Evolutionary conservation across 768 basidiomycete genomes (phyloP), one percentile per base, ranked within the genome.

Genomic region (Phanerochaete sordida): DNA sequence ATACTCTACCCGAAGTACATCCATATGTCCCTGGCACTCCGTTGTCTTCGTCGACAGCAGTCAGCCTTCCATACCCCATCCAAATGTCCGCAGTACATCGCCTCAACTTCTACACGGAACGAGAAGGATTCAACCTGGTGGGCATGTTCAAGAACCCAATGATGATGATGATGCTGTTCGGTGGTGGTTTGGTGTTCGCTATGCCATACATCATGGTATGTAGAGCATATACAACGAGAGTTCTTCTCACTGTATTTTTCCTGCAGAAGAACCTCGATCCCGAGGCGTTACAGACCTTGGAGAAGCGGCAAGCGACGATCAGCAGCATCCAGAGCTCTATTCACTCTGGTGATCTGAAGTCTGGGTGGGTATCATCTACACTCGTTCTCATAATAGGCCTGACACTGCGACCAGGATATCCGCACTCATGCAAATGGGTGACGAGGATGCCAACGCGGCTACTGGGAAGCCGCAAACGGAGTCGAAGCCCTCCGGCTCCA

Each of bases 101-200:
- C 69, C 77, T 84, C 66, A 75, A 67, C 52, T 93, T 87, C 71
- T 92, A 89, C 69, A 76, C 84, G 28, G 84, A 88, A 26, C 81
- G 70, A 31, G 82, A 91, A 70, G 83, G 85, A 19, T 93, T 93
- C 79, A 88, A 88, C 70, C 62, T 91, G 24, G 57, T 88, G 58
- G 83, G 77, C 55, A 91, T 93, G 88, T 76, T 93, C 67, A 83
- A 86, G 59, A 93, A 84, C 68, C 91, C 91, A 7, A 92, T 93
- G 91, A 88, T 90, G 79, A 73, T 93, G 59, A 79, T 92, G 70
- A 88, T 90, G 85, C 78, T 84, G 30, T 72, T 81, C 63, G 87
- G 81, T 47, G 90, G 81, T 37, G 75, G 73, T 52, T 82, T 91
- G 82, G 81, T 89, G 75, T 71, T 93, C 27, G 82, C 79, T 24